phyloP scores from a whole-genome alignment of 768 basidiomycete species.

The Boletus coccyginus region DNA sequence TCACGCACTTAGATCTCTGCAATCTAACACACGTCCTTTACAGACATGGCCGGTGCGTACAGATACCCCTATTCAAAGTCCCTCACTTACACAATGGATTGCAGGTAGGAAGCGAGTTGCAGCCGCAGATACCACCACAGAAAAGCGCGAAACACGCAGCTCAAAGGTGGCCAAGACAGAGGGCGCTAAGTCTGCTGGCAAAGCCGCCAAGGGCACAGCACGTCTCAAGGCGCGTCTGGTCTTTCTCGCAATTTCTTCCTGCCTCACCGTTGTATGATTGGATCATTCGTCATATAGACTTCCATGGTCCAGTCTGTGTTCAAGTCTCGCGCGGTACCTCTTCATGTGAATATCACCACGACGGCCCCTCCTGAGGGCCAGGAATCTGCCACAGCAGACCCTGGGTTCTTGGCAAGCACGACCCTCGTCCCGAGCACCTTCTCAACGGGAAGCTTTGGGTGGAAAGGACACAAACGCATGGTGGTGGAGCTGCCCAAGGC shows the following conservation, averaged over 20 bases:
- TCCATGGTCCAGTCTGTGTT: slow-evolving; percentile 50
- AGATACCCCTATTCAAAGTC: slow-evolving; percentile 11
- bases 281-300: slow-evolving; percentile 31
- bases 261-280: neutral
- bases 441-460: slow-evolving; percentile 76
- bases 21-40: neutral
- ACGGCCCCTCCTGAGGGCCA: slow-evolving; percentile 43
- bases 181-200: slow-evolving; percentile 28
- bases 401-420: slow-evolving; percentile 57
- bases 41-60: slow-evolving; percentile 31
- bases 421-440: slow-evolving; percentile 60
- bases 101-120: slow-evolving; percentile 48
- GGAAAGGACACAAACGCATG: slow-evolving; percentile 75
- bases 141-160: slow-evolving; percentile 40
- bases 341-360: slow-evolving; percentile 67
- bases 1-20: neutral
- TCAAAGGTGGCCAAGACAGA: slow-evolving; percentile 53
- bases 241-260: neutral
- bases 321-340: slow-evolving; percentile 62
- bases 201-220: slow-evolving; percentile 38
- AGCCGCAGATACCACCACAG: slow-evolving; percentile 30
- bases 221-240: slow-evolving; percentile 43
- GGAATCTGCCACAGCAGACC: slow-evolving; percentile 41
- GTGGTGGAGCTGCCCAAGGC: slow-evolving; percentile 58
- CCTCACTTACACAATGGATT: neutral